Base-by-base conservation (phyloP, 306 rosid genomes). In the Vigna nakashimae region DNA sequence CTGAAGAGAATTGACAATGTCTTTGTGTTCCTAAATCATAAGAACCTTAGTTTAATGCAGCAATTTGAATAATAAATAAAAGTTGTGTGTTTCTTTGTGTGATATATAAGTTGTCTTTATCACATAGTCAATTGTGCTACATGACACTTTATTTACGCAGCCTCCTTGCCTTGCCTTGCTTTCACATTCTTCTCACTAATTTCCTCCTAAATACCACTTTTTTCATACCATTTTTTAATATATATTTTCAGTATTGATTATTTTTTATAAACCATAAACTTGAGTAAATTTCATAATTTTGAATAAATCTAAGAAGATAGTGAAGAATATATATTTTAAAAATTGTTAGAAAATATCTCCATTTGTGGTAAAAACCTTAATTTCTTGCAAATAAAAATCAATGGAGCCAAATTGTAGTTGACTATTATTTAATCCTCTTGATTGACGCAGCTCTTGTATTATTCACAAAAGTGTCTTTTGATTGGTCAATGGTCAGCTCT, bases 401-500 rank as follows among this genome's bases (percentile, higher is more conserved):
- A 3, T 13, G 56, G 2, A 68, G 46, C 74, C 53, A 26, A 69
- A 48, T 48, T 48, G 45, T 16, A 48, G 28, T 49, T 69, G 34
- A 42, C 71, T 17, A 38, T 18, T 65, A 62, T 15, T 34, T 20
- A 26, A 69, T 8, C 45, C 9, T 11, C 7, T 46, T 13, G 14
- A 12, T 67, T 67, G 73, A 40, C 55, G 13, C 71, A 4, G 8
- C 4, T 10, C 15, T 10, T 63, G 18, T 66, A 9, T 65, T 38
- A 42, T 48, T 66, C 17, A 13, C 0, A 22, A 65, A 16, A 20
- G 36, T 66, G 56, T 67, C 53, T 43, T 67, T 68, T 46, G 73
- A 46, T 68, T 22, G 73, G 58, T 68, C 58, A 48, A 64, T 64
- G 69, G 69, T 63, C 26, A 34, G 38, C 38, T 13, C 20, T 24